phyloP scores from a whole-genome alignment of 352 stramenopile genomes.

The Blastocystis hominis region DNA sequence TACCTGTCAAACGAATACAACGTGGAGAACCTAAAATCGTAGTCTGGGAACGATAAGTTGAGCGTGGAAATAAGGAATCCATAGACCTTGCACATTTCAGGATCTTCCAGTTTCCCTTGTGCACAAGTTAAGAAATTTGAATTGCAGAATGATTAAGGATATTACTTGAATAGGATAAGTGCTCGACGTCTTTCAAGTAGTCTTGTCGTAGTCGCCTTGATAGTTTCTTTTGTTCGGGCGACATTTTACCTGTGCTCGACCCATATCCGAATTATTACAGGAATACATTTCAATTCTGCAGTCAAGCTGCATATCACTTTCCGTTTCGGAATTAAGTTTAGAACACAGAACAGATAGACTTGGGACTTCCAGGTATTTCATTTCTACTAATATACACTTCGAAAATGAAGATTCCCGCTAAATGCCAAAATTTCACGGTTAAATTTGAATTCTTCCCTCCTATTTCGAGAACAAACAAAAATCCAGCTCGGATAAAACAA shows the following conservation, averaged over 20 bases:
- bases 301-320: conserved; percentile 44
- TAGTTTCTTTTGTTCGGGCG: conserved; percentile 9
- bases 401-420: conserved; percentile 6
- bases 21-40: conserved; percentile 73
- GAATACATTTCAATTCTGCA: conserved; percentile 51
- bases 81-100: conserved; percentile 73
- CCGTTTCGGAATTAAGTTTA: conserved; percentile 36
- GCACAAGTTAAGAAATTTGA: background rate
- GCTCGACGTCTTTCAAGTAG: conserved; percentile 23
- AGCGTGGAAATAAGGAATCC: conserved; percentile 81
- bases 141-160: background rate
- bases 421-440: background rate
- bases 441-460: background rate
- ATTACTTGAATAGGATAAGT: conserved; percentile 4
- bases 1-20: background rate
- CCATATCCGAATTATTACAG: background rate
- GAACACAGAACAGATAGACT: conserved; percentile 15
- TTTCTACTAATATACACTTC: background rate
- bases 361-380: conserved; percentile 44
- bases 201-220: conserved; percentile 37
- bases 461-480: background rate
- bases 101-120: conserved; percentile 67
- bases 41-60: conserved; percentile 79
- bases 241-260: conserved; percentile 19
- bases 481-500: background rate